A percentile compares a stretch with the other conserved stretches of the same genome.
These are phyloP conservation scores for Blastocystis sp. DNA, from an alignment of 352 stramenopile species.

Conservation along the genomic window DNA sequence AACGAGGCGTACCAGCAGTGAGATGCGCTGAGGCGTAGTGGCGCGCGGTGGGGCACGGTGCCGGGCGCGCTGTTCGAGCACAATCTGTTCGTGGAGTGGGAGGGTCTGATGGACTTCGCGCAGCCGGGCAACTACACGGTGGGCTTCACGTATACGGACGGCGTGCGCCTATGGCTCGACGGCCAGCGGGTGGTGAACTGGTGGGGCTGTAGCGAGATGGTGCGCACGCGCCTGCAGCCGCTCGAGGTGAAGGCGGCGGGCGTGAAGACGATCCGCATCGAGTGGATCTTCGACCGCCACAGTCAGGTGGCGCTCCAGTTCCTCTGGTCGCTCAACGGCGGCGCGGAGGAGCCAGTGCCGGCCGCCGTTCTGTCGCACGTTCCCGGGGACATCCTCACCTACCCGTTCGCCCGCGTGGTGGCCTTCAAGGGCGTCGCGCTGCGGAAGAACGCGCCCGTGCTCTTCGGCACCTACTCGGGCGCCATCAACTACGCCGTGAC, in stretches of 20 bases:
- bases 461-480: not conserved
- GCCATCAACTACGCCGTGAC: not conserved
- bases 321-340: not conserved
- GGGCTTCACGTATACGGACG: not conserved
- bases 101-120: constrained; percentile 33
- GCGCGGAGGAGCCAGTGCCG: not conserved
- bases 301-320: not conserved
- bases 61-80: not conserved
- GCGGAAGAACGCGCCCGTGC: not conserved
- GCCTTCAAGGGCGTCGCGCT: not conserved
- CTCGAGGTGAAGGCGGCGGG: not conserved
- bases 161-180: constrained; percentile 6
- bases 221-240: not conserved
- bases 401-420: not conserved
- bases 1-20: not conserved
- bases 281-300: not conserved
- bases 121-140: constrained; percentile 10
- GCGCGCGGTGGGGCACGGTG: not conserved
- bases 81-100: constrained; percentile 5
- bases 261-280: not conserved
- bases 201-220: not conserved
- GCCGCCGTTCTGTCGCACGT: not conserved
- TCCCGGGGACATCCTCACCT: not conserved
- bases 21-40: not conserved
- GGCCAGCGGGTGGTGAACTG: not conserved